Percentiles rank a stretch among this genome's conserved stretches.
phyloP scores from a whole-genome alignment of 1,139 yeast species.

The Blastobotrys proliferans region DNA sequence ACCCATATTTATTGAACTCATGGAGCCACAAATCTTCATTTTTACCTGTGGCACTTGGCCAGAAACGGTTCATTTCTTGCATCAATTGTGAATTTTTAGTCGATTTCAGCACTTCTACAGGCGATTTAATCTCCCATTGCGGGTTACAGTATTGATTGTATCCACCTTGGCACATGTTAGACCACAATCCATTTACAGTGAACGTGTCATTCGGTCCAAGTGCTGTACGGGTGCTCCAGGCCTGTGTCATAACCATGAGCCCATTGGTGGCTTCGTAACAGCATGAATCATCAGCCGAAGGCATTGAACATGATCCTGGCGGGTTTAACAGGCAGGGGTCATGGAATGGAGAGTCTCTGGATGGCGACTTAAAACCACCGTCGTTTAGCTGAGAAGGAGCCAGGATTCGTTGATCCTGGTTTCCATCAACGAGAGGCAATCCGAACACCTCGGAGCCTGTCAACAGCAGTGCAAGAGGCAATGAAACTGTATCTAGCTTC shows the following conservation, averaged over 20 bases:
- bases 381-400: too few relatives aligned
- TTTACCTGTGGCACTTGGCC: constrained; percentile 76
- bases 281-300: constrained; percentile 47
- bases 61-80: constrained; percentile 52
- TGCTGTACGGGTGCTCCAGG: constrained; percentile 89
- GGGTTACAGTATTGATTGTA: constrained; percentile 74
- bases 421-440: too few relatives aligned
- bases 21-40: constrained; percentile 85
- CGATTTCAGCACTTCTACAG: constrained; percentile 48
- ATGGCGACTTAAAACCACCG: constrained; percentile 8
- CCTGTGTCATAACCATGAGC: constrained; percentile 77
- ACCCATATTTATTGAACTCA: constrained; percentile 93
- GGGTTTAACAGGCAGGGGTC: constrained; percentile 56
- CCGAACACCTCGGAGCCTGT: too few relatives aligned
- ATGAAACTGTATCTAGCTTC: too few relatives aligned
- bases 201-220: constrained; percentile 73
- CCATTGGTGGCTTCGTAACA: constrained; percentile 93
- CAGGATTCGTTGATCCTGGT: too few relatives aligned
- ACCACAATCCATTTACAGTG: constrained; percentile 86
- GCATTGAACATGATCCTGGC: constrained; percentile 60
- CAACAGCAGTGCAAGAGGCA: too few relatives aligned
- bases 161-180: constrained; percentile 74
- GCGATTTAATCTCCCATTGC: constrained; percentile 52
- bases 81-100: constrained; percentile 47
- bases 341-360: constrained; percentile 11